These are phyloP conservation scores for Bipolaris gigantea DNA, from an alignment of 2,329 filamentous ascomycete genomes.

Conservation along the genomic window DNA sequence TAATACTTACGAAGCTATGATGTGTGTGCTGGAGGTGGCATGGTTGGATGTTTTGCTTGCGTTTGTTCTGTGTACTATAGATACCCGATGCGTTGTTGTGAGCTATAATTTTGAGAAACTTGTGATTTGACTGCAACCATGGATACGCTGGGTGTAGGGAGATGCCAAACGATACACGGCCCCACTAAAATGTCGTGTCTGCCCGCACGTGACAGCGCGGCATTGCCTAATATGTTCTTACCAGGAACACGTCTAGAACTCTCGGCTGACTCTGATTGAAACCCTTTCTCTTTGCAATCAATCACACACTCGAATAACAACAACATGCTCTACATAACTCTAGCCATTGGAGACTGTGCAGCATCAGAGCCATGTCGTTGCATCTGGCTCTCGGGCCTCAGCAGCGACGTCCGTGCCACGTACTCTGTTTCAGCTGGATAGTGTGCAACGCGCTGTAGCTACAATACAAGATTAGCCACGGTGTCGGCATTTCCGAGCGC, in stretches of 20 bases:
- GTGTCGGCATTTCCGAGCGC: slow-evolving; percentile 15
- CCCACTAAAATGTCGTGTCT: background rate
- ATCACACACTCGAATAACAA: background rate
- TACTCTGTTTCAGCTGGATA: slow-evolving; percentile 31
- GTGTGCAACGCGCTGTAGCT: slow-evolving; percentile 22
- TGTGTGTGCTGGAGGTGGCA: background rate
- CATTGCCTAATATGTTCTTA: background rate
- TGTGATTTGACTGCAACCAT: background rate
- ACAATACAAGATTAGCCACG: slow-evolving; percentile 21
- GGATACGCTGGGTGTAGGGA: background rate
- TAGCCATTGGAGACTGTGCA: background rate
- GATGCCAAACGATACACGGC: background rate
- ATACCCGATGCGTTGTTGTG: slow-evolving; percentile 14
- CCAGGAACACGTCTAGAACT: background rate
- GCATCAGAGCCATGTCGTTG: slow-evolving; percentile 1
- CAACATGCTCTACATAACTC: background rate
- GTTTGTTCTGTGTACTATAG: slow-evolving; percentile 4
- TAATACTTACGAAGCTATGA: background rate
- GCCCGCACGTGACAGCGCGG: slow-evolving; percentile 8
- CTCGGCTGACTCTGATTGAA: background rate
- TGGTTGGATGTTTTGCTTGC: background rate
- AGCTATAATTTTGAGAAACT: slow-evolving; percentile 2
- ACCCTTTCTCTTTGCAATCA: background rate
- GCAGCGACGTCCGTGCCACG: slow-evolving; percentile 32
- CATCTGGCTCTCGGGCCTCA: slow-evolving; percentile 1